These are phyloP conservation scores for Panellus pusillus DNA, from an alignment of 768 basidiomycete species.

Conservation along the genomic window DNA sequence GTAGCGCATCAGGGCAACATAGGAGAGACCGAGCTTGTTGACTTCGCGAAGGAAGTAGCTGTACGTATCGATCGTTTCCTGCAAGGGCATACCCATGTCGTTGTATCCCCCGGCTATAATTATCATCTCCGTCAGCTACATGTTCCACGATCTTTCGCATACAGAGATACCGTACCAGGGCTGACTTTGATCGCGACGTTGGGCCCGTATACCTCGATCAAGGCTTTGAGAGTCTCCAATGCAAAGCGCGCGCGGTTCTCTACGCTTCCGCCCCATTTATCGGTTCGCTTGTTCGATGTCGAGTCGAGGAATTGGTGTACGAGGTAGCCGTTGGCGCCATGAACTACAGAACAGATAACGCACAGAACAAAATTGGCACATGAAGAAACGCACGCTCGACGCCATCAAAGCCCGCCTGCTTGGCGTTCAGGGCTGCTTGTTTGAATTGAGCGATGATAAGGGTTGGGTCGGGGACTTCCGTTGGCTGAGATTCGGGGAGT, in stretches of 20 bases:
- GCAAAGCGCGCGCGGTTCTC: constrained; percentile 41
- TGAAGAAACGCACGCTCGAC: constrained; percentile 13
- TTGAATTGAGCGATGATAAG: constrained; percentile 28
- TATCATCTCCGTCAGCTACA: no score
- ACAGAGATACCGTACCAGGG: no score
- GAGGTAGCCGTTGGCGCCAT: neutral
- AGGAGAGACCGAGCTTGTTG: no score
- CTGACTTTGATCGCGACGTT: constrained; percentile 32
- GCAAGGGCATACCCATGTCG: no score
- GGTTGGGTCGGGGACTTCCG: constrained; percentile 28
- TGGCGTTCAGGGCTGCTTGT: constrained; percentile 21
- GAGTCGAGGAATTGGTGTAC: no score
- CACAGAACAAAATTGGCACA: no score
- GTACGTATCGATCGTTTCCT: no score
- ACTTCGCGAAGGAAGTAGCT: no score
- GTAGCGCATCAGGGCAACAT: no score
- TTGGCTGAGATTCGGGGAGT: neutral
- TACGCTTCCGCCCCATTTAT: constrained; percentile 41
- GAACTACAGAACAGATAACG: neutral
- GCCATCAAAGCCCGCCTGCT: constrained; percentile 37
- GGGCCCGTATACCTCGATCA: constrained; percentile 32
- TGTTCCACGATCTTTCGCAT: no score
- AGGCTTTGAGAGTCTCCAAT: constrained; percentile 32
- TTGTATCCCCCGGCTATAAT: no score
- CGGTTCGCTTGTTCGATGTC: no score